phyloP scores from a whole-genome alignment of 192 early-diverging fungal genomes.

The Coemansia brasiliensis region DNA sequence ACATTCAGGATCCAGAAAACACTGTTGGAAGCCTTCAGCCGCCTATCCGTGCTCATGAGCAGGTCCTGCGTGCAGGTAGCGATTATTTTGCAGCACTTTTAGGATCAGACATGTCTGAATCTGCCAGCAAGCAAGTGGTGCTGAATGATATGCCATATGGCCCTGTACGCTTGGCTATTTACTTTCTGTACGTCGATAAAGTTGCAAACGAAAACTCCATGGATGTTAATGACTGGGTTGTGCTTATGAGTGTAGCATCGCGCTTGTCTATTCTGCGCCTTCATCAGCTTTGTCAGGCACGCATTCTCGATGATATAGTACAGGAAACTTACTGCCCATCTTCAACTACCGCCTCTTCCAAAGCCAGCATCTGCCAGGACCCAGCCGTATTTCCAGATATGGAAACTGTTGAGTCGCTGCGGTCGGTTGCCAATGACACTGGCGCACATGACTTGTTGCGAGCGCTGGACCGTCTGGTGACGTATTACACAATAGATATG shows the following conservation, averaged over 20 bases:
- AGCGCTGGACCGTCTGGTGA: slow-evolving; percentile 28
- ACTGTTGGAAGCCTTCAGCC: slow-evolving; percentile 45
- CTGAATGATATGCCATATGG: slow-evolving; percentile 49
- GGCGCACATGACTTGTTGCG: slow-evolving; percentile 31
- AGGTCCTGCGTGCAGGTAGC: slow-evolving; percentile 41
- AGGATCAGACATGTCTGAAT: slow-evolving; percentile 39
- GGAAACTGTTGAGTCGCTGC: slow-evolving; percentile 19
- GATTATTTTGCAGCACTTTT: slow-evolving; percentile 51
- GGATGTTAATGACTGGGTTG: slow-evolving; percentile 31
- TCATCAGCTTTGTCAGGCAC: slow-evolving; percentile 35
- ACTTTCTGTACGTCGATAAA: slow-evolving; percentile 31
- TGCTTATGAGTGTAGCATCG: slow-evolving; percentile 31
- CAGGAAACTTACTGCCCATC: not conserved
- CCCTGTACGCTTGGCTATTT: slow-evolving; percentile 36
- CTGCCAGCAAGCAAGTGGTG: slow-evolving; percentile 24
- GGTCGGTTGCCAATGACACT: slow-evolving; percentile 23
- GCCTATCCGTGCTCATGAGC: slow-evolving; percentile 36
- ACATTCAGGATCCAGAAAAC: slow-evolving; percentile 38
- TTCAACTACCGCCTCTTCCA: not conserved
- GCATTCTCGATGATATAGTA: slow-evolving; percentile 10
- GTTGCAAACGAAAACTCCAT: slow-evolving; percentile 16
- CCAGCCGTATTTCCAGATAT: slow-evolving; percentile 17
- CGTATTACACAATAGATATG: slow-evolving; percentile 31
- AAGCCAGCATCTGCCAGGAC: not conserved
- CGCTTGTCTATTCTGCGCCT: slow-evolving; percentile 43